Evolutionary conservation across 2,329 filamentous ascomycete genomes (phyloP), one percentile per base, ranked within the genome.

Genomic region (Fusarium redolens): DNA sequence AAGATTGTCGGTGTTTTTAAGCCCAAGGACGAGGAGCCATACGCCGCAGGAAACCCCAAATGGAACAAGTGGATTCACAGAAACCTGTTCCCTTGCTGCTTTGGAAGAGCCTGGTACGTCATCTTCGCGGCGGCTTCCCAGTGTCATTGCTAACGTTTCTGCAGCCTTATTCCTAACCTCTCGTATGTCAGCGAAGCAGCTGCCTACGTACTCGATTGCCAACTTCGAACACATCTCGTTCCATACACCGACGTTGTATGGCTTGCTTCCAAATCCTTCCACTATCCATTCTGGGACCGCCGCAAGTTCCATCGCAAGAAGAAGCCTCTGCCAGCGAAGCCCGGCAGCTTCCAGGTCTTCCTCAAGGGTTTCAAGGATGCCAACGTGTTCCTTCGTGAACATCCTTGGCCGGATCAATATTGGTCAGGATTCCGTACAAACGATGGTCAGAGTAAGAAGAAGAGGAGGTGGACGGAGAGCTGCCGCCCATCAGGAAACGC

Each of bases 51-150:
- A 75, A 99, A 99, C 80, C 96, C 96, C 10, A 99, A 99, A 82
- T 98, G 96, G 96, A 98, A 97, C 77, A 99, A 99, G 83, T 99
- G 96, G 96, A 95, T 99, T 85, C 96, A 99, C 82, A 89, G 96
- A 72, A 99, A 99, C 81, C 81, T 99, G 73, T 98, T 99, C 77
- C 96, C 96, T 13, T 99, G 97, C 84, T 98, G 94, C 82, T 99
- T 99, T 78, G 96, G 96, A 22, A 88, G 96, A 78, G 95, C 96
- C 50, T 98, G 95, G 89, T 91, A 81, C 59, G 86, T 80, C 38
- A 9, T 25, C 31, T 35, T 22, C n/a, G 50, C 25, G 25, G 17
- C 37, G 10, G 38, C 38, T 9, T 17, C 9, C 37, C n/a, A 48
- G 28, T 28, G 9, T 41, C 14, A 9, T 33, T 38, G 31, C 74